phyloP scores from a whole-genome alignment of 2,329 filamentous ascomycete genomes.

The Hypoxylon sp. region DNA sequence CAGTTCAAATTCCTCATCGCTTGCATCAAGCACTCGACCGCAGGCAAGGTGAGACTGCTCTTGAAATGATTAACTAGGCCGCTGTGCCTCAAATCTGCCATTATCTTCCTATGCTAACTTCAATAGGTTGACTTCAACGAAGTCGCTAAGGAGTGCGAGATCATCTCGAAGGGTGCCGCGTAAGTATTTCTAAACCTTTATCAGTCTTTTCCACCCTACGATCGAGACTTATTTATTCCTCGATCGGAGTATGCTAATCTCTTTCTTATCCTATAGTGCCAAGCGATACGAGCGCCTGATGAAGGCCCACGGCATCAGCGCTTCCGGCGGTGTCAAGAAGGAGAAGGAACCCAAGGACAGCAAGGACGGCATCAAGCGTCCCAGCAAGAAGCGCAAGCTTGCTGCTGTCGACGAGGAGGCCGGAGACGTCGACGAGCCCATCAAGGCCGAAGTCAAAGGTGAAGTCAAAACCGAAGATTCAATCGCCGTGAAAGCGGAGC shows the following conservation, averaged over 20 bases:
- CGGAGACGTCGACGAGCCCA: conserved; percentile 51
- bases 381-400: conserved; percentile 52
- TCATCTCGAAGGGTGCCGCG: conserved; percentile 76
- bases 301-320: conserved; percentile 66
- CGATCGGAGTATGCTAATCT: not conserved
- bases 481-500: conserved; percentile 50
- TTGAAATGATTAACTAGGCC: not conserved
- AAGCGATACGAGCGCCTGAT: conserved; percentile 77
- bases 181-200: conserved; percentile 60
- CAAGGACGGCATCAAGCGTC: conserved; percentile 44
- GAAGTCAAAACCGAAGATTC: conserved; percentile 53
- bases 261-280: conserved; percentile 59
- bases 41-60: conserved; percentile 66
- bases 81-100: not conserved
- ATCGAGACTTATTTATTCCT: conserved; percentile 1
- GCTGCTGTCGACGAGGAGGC: conserved; percentile 54
- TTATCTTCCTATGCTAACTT: conserved; percentile 39
- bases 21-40: conserved; percentile 72
- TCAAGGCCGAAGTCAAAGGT: conserved; percentile 50
- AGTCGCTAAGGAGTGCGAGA: conserved; percentile 73
- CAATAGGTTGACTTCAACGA: conserved; percentile 72
- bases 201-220: not conserved
- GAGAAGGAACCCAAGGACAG: conserved; percentile 47
- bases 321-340: conserved; percentile 46
- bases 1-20: conserved; percentile 75